Base-by-base conservation (phyloP, 257 asterid species). In the Gentiana macrophylla region DNA sequence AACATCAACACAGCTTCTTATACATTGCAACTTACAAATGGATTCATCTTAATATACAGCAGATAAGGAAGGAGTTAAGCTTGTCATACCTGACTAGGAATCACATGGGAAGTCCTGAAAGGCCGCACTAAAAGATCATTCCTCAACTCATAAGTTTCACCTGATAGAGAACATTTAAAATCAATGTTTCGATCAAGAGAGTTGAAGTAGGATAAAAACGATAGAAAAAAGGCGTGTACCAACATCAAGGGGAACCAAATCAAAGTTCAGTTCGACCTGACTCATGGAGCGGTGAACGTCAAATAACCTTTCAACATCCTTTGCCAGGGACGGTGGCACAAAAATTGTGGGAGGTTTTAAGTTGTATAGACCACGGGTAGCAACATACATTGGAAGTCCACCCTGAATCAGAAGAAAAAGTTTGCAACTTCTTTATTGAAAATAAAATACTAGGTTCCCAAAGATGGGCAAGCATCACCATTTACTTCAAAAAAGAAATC, bases 91-190 rank as follows among this genome's bases (percentile, higher is more conserved):
- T 91, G 98, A 76, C 98, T 91, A 61, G 83, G 45, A 63, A 91
- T 85, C 34, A 91, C 98, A 72, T 87, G 97, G 78, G 75, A 85
- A 34, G 98, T 91, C 68, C 53, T 83, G 72, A 91, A 81, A 60
- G 98, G 88, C 33, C 95, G 82, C 45, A 87, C 97, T 46, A 87
- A 90, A 67, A 91, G 81, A 72, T 91, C 95, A 63, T 85, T 87
- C 84, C 97, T 84, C 93, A 91, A n/a, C 76, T 87, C 97, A 81
- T 85, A 91, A 60, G 98, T 91, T 71, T 91, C 98, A 70, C 98
- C 98, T 91, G 82, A 62, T 50, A 32, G 55, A 13, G 52, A 45
- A 62, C 61, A 46, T 45, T 44, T 47, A 5, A 58, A 58, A 49
- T 52, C 24, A 37, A 48, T 52, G 52, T 55, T 68, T 35, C 59